Evolutionary conservation across 768 basidiomycete genomes (phyloP).

Genomic region (Hypholoma sublateritium): DNA sequence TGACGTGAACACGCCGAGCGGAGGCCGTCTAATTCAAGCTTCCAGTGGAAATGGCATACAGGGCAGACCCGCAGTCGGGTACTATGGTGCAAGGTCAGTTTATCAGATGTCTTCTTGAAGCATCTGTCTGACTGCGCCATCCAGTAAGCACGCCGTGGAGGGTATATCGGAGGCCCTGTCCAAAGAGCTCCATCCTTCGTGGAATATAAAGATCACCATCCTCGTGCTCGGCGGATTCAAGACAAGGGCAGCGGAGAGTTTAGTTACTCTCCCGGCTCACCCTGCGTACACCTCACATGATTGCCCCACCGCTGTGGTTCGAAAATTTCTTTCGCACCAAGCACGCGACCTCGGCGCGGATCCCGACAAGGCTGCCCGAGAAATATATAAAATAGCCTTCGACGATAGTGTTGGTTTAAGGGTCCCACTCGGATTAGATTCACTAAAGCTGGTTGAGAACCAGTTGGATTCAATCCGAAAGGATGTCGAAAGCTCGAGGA

Average conservation of each 20-base stretch:
- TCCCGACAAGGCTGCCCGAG: neutral
- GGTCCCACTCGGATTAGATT: neutral
- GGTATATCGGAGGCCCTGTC: neutral
- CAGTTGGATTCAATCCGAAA: neutral
- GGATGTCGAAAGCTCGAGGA: neutral
- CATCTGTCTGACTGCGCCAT: neutral
- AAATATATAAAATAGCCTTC: neutral
- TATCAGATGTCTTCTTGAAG: neutral
- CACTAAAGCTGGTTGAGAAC: neutral
- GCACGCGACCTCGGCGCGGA: neutral
- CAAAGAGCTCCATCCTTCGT: conserved; percentile 1
- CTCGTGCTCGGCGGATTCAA: neutral
- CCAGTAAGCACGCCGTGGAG: neutral
- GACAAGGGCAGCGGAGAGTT: neutral
- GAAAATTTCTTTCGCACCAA: neutral
- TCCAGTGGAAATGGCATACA: neutral
- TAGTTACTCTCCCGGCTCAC: neutral
- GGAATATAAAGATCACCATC: conserved; percentile 1
- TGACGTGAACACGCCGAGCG: neutral
- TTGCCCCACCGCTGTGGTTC: neutral
- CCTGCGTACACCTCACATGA: neutral
- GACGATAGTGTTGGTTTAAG: neutral
- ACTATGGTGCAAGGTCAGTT: neutral
- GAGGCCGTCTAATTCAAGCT: neutral
- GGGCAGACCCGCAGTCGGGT: neutral